Evolutionary conservation across 441 rosid genomes (phyloP), one percentile per base, ranked within the genome.

Genomic region (Isatis lusitanica): DNA sequence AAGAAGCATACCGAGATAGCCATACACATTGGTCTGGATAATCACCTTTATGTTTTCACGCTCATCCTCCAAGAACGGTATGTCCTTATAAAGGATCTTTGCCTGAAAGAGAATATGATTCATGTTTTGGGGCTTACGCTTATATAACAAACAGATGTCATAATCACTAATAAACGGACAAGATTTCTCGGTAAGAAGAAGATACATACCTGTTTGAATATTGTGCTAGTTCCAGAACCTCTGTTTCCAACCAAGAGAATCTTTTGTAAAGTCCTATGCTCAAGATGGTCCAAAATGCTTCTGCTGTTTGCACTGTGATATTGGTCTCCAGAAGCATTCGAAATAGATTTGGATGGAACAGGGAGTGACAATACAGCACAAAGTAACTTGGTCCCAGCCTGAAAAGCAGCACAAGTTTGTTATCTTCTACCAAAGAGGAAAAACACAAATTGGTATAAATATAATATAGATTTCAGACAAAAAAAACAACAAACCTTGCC

Each of bases 191-290:
- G 35, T 5, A 42, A 26, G 42, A 60, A 48, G 42, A 77, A 74
- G 53, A 77, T 70, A 36, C 56, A 56, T 70, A 88, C 99, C 98
- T 92, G 98, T 84, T 95, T 95, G 80, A 92, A 95, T 74, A 95
- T 87, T 11, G 97, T 95, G 70, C 99, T 92, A 9, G 99, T 89
- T 64, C 99, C 99, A 73, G 98, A 91, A 74, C 95, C 96, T 31
- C 65, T 81, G 73, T 63, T 85, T 62, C 99, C 99, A 65, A 95
- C 91, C 81, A 95, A 81, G 56, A 95, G 94, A 72, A 92, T 82
- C 52, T 91, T 92, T 78, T 83, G 83, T 73, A 85, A 76, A 35
- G 83, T 79, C 71, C 84, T 85, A 66, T 81, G 92, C 72, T 88
- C 91, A 71, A 85, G 81, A 75, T 88, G 89, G 71, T 88, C 93